Percentiles rank a stretch among this genome's conserved stretches.
These are phyloP conservation scores for Spergularia bocconei DNA, from an alignment of 148 eudicot species.

Conservation along the genomic window DNA sequence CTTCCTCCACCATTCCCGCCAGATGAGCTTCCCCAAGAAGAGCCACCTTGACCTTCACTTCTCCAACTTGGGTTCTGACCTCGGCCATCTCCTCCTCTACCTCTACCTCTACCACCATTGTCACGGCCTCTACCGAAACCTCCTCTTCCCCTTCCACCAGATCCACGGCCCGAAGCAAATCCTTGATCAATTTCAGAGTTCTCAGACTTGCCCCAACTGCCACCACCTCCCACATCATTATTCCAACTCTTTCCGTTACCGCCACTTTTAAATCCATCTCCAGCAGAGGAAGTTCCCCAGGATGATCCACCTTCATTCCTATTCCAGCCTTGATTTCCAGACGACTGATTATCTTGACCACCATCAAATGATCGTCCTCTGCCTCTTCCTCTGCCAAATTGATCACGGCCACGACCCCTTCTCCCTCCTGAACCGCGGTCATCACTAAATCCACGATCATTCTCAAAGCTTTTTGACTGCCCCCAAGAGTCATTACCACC, in stretches of 20 bases:
- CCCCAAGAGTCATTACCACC: slow-evolving; percentile 31
- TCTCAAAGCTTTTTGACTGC: slow-evolving; percentile 20
- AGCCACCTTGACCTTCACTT: slow-evolving; percentile 28
- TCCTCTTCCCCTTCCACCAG: slow-evolving; percentile 44
- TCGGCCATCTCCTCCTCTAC: slow-evolving; percentile 28
- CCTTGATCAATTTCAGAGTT: slow-evolving; percentile 27
- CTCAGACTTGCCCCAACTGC: slow-evolving; percentile 18
- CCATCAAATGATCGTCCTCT: slow-evolving; percentile 40
- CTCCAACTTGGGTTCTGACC: slow-evolving; percentile 31
- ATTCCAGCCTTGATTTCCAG: slow-evolving; percentile 24
- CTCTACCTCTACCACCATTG: slow-evolving; percentile 21
- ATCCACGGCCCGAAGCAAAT: slow-evolving; percentile 34
- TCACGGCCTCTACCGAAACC: slow-evolving; percentile 28
- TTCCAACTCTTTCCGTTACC: slow-evolving; percentile 20
- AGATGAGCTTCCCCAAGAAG: slow-evolving; percentile 17
- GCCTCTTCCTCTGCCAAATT: slow-evolving; percentile 28
- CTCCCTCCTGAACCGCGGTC: slow-evolving; percentile 40
- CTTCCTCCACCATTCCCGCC: slow-evolving; percentile 14
- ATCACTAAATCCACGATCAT: slow-evolving; percentile 26
- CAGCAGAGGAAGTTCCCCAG: slow-evolving; percentile 24
- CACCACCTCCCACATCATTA: slow-evolving; percentile 17
- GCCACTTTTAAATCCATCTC: not conserved
- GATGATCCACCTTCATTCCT: slow-evolving; percentile 15
- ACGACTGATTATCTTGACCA: slow-evolving; percentile 23
- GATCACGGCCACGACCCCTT: slow-evolving; percentile 34